Conservation (phyloP, 2,329 filamentous ascomycete genomes). For the Cercospora sesami region DNA sequence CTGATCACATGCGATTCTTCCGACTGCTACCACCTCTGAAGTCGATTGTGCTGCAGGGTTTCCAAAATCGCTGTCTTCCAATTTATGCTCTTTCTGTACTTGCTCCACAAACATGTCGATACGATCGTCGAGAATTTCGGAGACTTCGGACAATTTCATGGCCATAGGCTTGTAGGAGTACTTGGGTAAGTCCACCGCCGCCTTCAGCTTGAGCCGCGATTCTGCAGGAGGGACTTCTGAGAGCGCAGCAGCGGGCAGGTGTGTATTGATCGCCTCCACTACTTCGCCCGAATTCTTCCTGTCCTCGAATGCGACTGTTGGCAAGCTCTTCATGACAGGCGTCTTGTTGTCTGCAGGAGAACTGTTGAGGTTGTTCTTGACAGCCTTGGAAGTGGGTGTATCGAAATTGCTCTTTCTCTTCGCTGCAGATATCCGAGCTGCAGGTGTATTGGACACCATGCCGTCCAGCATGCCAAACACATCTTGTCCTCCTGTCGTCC, state of each 20-base stretch:
- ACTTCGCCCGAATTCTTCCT: slow-evolving; percentile 78
- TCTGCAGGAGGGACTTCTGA: slow-evolving; percentile 62
- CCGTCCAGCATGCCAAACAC: slow-evolving; percentile 67
- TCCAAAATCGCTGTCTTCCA: slow-evolving; percentile 80
- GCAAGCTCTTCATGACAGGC: slow-evolving; percentile 37
- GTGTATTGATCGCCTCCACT: slow-evolving; percentile 77
- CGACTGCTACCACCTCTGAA: slow-evolving; percentile 83
- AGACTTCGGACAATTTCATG: slow-evolving; percentile 91
- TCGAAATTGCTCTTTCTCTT: slow-evolving; percentile 54
- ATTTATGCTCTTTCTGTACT: slow-evolving; percentile 69
- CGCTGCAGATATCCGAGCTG: slow-evolving; percentile 45
- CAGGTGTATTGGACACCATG: slow-evolving; percentile 48
- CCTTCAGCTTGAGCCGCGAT: slow-evolving; percentile 77
- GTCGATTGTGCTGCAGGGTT: slow-evolving; percentile 84
- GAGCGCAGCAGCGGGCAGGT: slow-evolving; percentile 60
- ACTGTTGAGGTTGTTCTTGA: slow-evolving; percentile 43
- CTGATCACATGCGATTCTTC: slow-evolving; percentile 85
- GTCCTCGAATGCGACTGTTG: slow-evolving; percentile 62
- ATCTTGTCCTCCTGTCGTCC: slow-evolving; percentile 59
- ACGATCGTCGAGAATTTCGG: slow-evolving; percentile 89
- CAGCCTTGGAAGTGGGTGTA: slow-evolving; percentile 51
- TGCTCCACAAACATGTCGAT: slow-evolving; percentile 85
- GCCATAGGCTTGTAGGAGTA: slow-evolving; percentile 88
- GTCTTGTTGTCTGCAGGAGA: slow-evolving; percentile 52
- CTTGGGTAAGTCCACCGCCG: slow-evolving; percentile 86